These are phyloP conservation scores for Apophysomyces ossiformis DNA, from an alignment of 371 early-diverging fungal genomes.

Conservation along the genomic window DNA sequence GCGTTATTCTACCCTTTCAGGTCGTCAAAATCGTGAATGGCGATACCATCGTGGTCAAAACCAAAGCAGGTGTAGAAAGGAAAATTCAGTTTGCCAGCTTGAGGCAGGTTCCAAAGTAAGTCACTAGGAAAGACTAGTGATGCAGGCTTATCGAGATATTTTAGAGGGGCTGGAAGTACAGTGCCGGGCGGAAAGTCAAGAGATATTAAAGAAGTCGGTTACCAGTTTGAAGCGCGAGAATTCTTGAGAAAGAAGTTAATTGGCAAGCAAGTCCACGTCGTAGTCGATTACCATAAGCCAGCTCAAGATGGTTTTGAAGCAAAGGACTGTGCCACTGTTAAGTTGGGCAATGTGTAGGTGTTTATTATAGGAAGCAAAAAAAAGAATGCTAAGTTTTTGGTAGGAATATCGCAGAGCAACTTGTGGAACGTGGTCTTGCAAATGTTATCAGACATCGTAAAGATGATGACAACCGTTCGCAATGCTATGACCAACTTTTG, in stretches of 20 bases:
- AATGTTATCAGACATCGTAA: conserved; percentile 82
- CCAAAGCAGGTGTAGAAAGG: conserved; percentile 65
- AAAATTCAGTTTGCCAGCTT: conserved; percentile 86
- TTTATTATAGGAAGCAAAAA: background rate
- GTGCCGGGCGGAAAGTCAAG: conserved; percentile 57
- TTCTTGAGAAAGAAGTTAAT: conserved; percentile 85
- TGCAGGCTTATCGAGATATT: background rate
- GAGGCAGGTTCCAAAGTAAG: conserved; percentile 69
- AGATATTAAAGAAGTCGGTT: conserved; percentile 81
- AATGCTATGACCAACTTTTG: conserved; percentile 84
- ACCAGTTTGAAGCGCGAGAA: conserved; percentile 88
- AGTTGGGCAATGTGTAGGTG: conserved; percentile 48
- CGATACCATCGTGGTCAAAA: conserved; percentile 78
- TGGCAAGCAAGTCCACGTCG: conserved; percentile 84
- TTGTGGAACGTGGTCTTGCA: conserved; percentile 84
- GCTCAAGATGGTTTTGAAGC: conserved; percentile 88
- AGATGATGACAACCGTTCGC: conserved; percentile 89
- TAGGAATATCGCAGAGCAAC: conserved; percentile 75
- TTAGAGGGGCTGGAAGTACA: conserved; percentile 43
- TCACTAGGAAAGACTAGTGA: background rate
- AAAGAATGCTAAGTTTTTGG: background rate
- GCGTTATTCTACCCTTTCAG: background rate
- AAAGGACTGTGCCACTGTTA: conserved; percentile 88
- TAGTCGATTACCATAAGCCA: conserved; percentile 88
- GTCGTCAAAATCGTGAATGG: conserved; percentile 81